These are phyloP conservation scores for Alternaria atra DNA, from an alignment of 2,329 filamentous ascomycete genomes.

Conservation along the genomic window DNA sequence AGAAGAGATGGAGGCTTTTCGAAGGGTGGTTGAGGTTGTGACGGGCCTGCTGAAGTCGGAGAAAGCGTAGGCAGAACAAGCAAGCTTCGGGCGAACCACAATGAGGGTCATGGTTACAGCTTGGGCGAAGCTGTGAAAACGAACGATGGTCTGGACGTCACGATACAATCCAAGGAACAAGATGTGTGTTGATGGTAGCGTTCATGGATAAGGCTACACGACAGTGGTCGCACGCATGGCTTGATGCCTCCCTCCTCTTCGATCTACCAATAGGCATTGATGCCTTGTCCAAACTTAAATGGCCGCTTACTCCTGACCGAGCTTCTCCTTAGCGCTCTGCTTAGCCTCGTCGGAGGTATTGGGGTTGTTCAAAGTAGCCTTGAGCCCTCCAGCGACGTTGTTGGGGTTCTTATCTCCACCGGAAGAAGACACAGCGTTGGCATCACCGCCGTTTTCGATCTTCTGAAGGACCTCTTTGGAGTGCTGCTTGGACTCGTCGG, in stretches of 20 bases:
- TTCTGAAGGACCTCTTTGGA: slow-evolving; percentile 63
- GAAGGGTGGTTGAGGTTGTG: slow-evolving; percentile 75
- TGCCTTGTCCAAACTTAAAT: neutral
- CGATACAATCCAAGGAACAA: neutral
- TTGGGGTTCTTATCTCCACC: slow-evolving; percentile 60
- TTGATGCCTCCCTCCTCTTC: slow-evolving; percentile 2
- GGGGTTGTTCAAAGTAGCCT: slow-evolving; percentile 64
- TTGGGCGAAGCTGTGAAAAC: too few species aligned
- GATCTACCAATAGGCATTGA: neutral
- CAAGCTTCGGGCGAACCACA: neutral
- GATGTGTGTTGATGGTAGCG: neutral
- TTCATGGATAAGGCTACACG: neutral
- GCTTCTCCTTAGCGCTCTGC: slow-evolving; percentile 62
- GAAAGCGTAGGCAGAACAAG: slow-evolving; percentile 5
- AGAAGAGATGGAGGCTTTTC: slow-evolving; percentile 92
- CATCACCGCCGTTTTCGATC: slow-evolving; percentile 57
- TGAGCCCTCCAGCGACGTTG: slow-evolving; percentile 56
- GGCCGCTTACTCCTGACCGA: slow-evolving; percentile 48
- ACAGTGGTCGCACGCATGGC: neutral
- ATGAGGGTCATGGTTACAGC: neutral
- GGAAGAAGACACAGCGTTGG: slow-evolving; percentile 28
- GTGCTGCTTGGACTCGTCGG: slow-evolving; percentile 65
- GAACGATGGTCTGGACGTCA: neutral
- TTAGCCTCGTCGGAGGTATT: slow-evolving; percentile 66
- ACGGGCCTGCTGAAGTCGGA: slow-evolving; percentile 59